A percentile compares a stretch with the other conserved stretches of the same genome.
phyloP scores from a whole-genome alignment of 75 land plant genomes.

The Sequoiadendron giganteum region DNA sequence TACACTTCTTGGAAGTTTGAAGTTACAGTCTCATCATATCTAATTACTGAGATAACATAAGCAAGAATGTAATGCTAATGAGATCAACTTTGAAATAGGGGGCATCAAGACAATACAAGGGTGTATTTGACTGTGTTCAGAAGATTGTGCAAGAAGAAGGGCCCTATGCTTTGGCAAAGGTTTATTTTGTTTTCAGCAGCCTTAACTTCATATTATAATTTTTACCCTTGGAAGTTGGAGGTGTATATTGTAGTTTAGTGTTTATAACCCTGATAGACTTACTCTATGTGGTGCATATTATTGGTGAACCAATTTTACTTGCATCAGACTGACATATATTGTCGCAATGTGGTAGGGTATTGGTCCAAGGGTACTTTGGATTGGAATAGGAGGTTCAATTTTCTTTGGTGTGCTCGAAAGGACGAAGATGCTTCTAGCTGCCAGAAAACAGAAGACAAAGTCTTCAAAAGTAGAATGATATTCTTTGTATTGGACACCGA shows the following conservation, averaged over 20 bases:
- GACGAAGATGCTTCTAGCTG: conserved; percentile 65
- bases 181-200: conserved; percentile 7
- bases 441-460: conserved; percentile 21
- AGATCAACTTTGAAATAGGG: conserved; percentile 35
- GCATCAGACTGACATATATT: not conserved
- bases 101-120: conserved; percentile 64
- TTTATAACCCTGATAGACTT: not conserved
- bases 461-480: conserved; percentile 3
- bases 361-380: conserved; percentile 96
- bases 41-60: not conserved
- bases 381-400: conserved; percentile 98
- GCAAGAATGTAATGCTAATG: conserved; percentile 1
- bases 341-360: conserved; percentile 62
- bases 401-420: conserved; percentile 96
- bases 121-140: conserved; percentile 73
- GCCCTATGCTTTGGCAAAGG: conserved; percentile 67
- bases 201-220: not conserved
- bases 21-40: not conserved
- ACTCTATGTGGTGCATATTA: not conserved
- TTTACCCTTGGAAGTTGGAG: not conserved
- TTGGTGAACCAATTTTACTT: not conserved
- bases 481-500: not conserved
- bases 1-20: conserved; percentile 11
- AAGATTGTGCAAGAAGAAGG: conserved; percentile 87
- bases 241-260: not conserved